Evolutionary conservation across 106 monocot species (phyloP).

Genomic region (Platanthera guangdongensis): DNA sequence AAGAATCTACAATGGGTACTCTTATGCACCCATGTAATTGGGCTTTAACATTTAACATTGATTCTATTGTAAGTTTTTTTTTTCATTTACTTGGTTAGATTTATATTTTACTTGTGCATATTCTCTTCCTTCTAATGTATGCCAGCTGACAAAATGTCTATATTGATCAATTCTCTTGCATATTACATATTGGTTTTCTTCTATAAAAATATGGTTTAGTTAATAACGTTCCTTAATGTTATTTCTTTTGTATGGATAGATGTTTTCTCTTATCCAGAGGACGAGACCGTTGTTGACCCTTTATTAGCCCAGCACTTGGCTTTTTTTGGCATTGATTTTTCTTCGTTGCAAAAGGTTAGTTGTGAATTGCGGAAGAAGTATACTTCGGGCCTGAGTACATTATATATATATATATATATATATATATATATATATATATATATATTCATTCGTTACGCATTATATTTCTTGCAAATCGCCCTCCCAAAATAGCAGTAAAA

Average conservation of each 20-base stretch:
- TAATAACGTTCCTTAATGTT: background rate
- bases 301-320: constrained; percentile 89
- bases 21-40: no score
- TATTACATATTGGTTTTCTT: background rate
- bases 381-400: background rate
- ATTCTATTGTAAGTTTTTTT: background rate
- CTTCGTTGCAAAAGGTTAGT: constrained; percentile 86
- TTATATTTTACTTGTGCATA: background rate
- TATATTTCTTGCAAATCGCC: background rate
- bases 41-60: background rate
- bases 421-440: background rate
- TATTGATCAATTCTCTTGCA: background rate
- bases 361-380: background rate
- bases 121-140: background rate
- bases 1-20: no score
- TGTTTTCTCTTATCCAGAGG: constrained; percentile 99
- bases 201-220: background rate
- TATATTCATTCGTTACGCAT: background rate
- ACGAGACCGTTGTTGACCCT: constrained; percentile 94
- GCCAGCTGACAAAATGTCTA: background rate
- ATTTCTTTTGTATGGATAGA: constrained; percentile 58
- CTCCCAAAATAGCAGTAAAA: no score
- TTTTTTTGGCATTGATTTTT: constrained; percentile 96
- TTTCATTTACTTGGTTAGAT: background rate
- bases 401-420: background rate